These are phyloP conservation scores for Curvularia sp. DNA, from an alignment of 2,329 filamentous ascomycete species.

Conservation along the genomic window DNA sequence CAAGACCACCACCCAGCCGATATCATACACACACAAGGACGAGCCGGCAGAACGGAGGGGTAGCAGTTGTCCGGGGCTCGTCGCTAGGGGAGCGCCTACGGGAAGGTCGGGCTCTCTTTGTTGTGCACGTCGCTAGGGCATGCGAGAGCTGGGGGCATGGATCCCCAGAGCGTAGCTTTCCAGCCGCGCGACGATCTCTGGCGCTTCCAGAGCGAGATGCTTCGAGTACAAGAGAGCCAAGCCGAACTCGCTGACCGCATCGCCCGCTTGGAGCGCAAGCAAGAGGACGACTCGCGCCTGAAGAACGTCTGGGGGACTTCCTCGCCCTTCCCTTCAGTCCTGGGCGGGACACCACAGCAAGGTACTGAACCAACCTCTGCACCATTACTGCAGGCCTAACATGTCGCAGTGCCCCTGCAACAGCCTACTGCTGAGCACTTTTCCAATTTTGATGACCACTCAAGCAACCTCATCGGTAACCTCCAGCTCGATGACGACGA, in stretches of 20 bases:
- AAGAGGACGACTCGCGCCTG: conserved; percentile 68
- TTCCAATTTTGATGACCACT: conserved; percentile 86
- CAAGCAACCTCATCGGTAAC: conserved; percentile 78
- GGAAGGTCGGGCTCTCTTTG: conserved; percentile 32
- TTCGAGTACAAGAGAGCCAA: conserved; percentile 66
- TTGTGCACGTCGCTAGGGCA: conserved; percentile 38
- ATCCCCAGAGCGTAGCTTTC: conserved; percentile 68
- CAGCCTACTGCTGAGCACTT: conserved; percentile 85
- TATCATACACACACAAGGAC: neutral
- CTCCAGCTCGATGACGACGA: conserved; percentile 88
- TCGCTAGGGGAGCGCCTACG: conserved; percentile 23
- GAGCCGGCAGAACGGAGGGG: conserved; percentile 15
- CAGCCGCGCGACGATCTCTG: conserved; percentile 70
- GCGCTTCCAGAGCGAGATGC: conserved; percentile 69
- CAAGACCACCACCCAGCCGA: neutral
- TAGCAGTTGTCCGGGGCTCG: conserved; percentile 19
- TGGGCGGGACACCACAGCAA: conserved; percentile 85
- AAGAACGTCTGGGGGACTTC: conserved; percentile 87
- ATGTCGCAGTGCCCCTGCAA: conserved; percentile 72
- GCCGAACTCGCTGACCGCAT: conserved; percentile 68
- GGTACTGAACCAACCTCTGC: conserved; percentile 62
- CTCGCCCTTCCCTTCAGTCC: conserved; percentile 86
- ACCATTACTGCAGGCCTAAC: conserved; percentile 23
- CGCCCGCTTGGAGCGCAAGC: conserved; percentile 66
- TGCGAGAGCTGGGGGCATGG: conserved; percentile 58